Evolutionary conservation across 1,284 basidiomycete genomes (phyloP), one percentile per base, ranked within the genome.

Genomic region (Cryptococcus depauperatus): DNA sequence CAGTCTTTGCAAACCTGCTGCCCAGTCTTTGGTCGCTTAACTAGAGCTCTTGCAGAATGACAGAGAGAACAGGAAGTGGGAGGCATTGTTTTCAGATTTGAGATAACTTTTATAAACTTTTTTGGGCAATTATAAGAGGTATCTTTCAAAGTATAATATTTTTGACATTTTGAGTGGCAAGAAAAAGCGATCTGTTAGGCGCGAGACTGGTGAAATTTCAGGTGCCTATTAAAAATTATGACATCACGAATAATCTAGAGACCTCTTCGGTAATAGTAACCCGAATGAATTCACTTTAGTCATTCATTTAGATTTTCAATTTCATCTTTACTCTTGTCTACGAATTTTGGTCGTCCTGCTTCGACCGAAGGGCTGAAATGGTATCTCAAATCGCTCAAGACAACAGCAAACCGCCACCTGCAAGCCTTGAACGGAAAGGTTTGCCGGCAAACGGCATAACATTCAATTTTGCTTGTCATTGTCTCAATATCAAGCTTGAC

Each of bases 21-120:
- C 0, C 91, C 91, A 1, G 93, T 99, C 71, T 99, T 99, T 9
- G 93, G 93, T 18, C 93, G 77, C 61, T 89, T 92, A 32, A 99
- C 73, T 51, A 97, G 91, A 0, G 93, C 89, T 43, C 83, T 81
- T 2, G 82, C 74, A 3, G 76, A 79, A 21, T 77, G 70, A 72
- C 91, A 96, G 26, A 93, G 76, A 7, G 61, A 59, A 41, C 69
- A 71, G 18, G 58, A 60, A 25, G 60, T 59, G 8, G 64, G 62
- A 1, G 69, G 62, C 69, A 71, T 71, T 26, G 2, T 19, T 4
- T 6, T 18, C 13, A 9, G 30, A n/a, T n/a, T n/a, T n/a, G n/a
- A n/a, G n/a, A n/a, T n/a, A n/a, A n/a, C n/a, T n/a, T n/a, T n/a
- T n/a, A n/a, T n/a, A n/a, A n/a, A n/a, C n/a, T n/a, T n/a, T n/a